Evolutionary conservation across 345 rosid species (phyloP).

Genomic region (Eucalyptus melliodora): DNA sequence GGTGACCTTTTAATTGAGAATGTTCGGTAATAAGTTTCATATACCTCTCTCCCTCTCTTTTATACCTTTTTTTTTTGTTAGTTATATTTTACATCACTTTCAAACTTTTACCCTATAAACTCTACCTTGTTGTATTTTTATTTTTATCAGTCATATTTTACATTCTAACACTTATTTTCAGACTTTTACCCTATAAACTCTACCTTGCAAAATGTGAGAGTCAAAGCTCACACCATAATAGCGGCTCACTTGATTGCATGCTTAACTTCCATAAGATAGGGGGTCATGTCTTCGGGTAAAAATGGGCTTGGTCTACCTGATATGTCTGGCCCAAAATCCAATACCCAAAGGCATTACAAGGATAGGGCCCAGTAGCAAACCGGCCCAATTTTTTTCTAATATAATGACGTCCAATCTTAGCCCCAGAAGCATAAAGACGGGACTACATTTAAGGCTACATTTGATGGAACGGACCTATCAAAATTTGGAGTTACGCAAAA

Average conservation of each 20-base stretch:
- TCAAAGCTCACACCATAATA: too few relatives aligned
- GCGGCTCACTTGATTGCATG: neutral
- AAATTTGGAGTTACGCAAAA: neutral
- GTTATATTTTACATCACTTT: too few relatives aligned
- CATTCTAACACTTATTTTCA: accelerated
- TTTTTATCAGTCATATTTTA: too few relatives aligned
- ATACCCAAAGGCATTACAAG: neutral
- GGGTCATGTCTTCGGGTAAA: neutral
- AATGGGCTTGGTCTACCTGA: neutral
- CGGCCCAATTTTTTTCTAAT: neutral
- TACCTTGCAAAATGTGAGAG: too few relatives aligned
- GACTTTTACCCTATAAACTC: too few relatives aligned
- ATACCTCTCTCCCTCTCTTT: neutral
- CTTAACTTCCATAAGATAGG: neutral
- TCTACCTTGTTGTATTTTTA: too few relatives aligned
- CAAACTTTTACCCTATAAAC: too few relatives aligned
- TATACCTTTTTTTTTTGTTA: too few relatives aligned
- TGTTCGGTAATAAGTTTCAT: neutral
- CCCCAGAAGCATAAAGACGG: neutral
- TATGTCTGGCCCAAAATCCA: neutral
- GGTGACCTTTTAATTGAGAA: neutral
- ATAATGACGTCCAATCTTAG: neutral
- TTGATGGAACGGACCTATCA: neutral
- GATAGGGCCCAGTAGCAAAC: neutral
- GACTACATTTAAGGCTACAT: neutral